phyloP scores from a whole-genome alignment of 768 basidiomycete genomes.

The Psilocybe subaeruginosa region DNA sequence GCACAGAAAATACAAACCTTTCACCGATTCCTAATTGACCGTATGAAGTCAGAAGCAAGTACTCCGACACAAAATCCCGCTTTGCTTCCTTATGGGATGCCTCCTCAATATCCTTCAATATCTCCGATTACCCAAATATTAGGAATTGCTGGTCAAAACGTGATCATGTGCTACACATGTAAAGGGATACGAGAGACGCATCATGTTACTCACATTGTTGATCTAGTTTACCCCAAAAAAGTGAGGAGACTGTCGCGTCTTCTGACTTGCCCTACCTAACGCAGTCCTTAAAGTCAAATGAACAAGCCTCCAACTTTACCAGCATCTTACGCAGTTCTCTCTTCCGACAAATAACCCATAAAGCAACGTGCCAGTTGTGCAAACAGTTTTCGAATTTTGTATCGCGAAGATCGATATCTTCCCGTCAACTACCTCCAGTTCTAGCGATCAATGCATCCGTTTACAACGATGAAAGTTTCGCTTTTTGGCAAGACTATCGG shows the following conservation, averaged over 20 bases:
- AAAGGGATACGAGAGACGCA: slow-evolving; percentile 73
- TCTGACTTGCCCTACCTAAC: background rate
- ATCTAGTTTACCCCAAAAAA: slow-evolving; percentile 85
- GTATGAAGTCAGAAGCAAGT: slow-evolving; percentile 76
- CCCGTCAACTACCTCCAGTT: slow-evolving; percentile 75
- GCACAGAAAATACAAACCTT: slow-evolving; percentile 92
- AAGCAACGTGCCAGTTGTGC: slow-evolving; percentile 85
- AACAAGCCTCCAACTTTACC: slow-evolving; percentile 52
- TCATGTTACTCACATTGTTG: slow-evolving; percentile 80
- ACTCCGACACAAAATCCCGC: slow-evolving; percentile 60
- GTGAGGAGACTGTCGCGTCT: slow-evolving; percentile 39
- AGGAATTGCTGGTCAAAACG: slow-evolving; percentile 77
- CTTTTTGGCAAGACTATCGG: slow-evolving; percentile 74
- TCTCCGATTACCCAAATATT: slow-evolving; percentile 87
- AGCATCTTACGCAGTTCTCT: slow-evolving; percentile 76
- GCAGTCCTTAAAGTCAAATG: slow-evolving; percentile 7
- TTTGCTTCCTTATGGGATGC: slow-evolving; percentile 32
- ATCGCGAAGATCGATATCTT: slow-evolving; percentile 66
- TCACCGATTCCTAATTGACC: slow-evolving; percentile 92
- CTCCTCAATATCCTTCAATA: slow-evolving; percentile 36
- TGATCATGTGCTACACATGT: slow-evolving; percentile 78
- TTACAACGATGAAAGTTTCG: slow-evolving; percentile 71
- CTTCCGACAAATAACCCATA: slow-evolving; percentile 81
- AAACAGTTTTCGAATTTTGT: slow-evolving; percentile 76
- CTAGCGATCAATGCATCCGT: slow-evolving; percentile 87